Base-by-base conservation (phyloP, 202 grass and related monocot genomes). In the Digitaria exilis region DNA sequence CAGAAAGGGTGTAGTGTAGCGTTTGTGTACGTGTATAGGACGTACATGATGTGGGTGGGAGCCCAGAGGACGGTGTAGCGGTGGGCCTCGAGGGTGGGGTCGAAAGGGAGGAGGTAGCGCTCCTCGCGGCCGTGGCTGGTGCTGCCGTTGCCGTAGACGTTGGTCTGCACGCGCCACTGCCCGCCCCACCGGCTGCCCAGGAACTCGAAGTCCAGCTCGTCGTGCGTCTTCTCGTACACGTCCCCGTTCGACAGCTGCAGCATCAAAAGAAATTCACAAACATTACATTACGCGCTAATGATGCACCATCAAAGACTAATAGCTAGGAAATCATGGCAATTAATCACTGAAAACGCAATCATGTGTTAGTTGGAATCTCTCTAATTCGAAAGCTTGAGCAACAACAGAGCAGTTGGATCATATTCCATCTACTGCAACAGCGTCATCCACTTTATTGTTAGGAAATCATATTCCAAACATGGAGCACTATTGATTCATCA, bases 141-240 rank as follows among this genome's bases (percentile, higher is more conserved):
- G 91, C 94, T 97, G 84, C 94, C 94, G 45, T 97, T 97, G 70
- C 94, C 94, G 84, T 97, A 97, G 22, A 93, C 89, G 77, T 97
- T 97, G 58, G 94, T 97, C 84, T 97, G 94, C 64, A 97, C 87
- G 21, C 91, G 88, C 94, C 94, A 97, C 21, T 93, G 87, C 22
- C 86, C 88, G 48, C 94, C 94, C 84, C 89, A 87, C 60, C 85
- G 89, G 69, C 90, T 91, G 46, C 94, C 94, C 57, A 97, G 83
- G 84, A 97, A 97, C 89, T 97, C 94, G 76, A 90, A 91, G 82
- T 97, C 94, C 89, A 97, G 89, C 87, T 97, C 94, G 84, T 97
- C 94, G 85, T 93, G 94, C 54, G 89, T 91, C 89, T 93, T 97
- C 89, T 97, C 91, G 81, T 93, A 93, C 46, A 97, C 79, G 74